Conservation (phyloP, 768 basidiomycete genomes). For the Chlorophyllum brunneum region DNA sequence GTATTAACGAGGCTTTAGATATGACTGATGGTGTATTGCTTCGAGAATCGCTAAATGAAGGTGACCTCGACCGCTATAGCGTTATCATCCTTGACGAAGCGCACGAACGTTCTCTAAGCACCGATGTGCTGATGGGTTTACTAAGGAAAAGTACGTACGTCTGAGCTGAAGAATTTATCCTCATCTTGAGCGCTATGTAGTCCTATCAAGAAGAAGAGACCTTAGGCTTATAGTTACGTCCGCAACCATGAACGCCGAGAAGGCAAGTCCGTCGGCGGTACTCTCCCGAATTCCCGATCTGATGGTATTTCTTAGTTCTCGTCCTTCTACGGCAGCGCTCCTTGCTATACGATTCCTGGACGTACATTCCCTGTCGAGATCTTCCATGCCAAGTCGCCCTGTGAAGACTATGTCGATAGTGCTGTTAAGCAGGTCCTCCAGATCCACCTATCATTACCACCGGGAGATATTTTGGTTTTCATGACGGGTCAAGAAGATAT, state of each 20-base stretch:
- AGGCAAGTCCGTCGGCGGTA: slow-evolving; percentile 46
- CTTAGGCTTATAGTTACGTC: slow-evolving; percentile 97
- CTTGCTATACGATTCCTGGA: slow-evolving; percentile 85
- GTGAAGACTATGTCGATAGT: slow-evolving; percentile 98
- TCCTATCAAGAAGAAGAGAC: slow-evolving; percentile 86
- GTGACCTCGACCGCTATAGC: slow-evolving; percentile 95
- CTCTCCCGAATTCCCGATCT: not conserved
- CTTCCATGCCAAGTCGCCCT: slow-evolving; percentile 94
- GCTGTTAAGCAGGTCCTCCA: slow-evolving; percentile 98
- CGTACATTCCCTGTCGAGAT: slow-evolving; percentile 98
- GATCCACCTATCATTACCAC: slow-evolving; percentile 90
- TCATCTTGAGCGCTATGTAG: slow-evolving; percentile 28
- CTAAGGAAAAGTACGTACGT: slow-evolving; percentile 78
- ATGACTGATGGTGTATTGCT: slow-evolving; percentile 99
- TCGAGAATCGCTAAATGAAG: slow-evolving; percentile 97
- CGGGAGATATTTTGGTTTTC: slow-evolving; percentile 95
- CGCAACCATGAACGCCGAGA: slow-evolving; percentile 99
- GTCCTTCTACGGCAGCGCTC: slow-evolving; percentile 90
- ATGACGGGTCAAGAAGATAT: slow-evolving; percentile 99
- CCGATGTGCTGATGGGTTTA: slow-evolving; percentile 97
- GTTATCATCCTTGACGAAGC: slow-evolving; percentile 99
- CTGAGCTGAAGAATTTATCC: not conserved
- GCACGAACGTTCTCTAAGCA: slow-evolving; percentile 95
- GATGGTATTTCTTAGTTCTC: slow-evolving; percentile 66
- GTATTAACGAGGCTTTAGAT: slow-evolving; percentile 42